phyloP scores from a whole-genome alignment of 1,284 basidiomycete genomes.

The Rhodotorula sp. region DNA sequence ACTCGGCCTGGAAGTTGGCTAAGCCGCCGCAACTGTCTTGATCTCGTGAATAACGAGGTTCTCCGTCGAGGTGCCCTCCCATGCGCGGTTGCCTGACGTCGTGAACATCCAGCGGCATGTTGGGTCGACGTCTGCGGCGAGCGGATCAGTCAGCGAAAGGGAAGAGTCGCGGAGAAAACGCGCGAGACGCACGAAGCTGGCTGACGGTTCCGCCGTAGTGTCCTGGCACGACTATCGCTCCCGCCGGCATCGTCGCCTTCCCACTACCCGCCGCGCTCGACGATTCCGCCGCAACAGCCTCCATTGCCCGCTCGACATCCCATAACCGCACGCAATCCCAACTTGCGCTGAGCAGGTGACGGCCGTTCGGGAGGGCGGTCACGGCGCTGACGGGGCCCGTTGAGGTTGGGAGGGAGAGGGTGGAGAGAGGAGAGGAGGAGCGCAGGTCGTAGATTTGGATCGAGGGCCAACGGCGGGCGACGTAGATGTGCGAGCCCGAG shows the following conservation, averaged over 20 bases:
- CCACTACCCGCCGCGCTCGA: conserved; percentile 56
- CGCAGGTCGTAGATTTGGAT: conserved; percentile 95
- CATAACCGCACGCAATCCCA: conserved; percentile 91
- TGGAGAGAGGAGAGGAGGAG: conserved; percentile 54
- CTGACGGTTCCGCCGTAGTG: conserved; percentile 92
- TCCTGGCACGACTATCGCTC: conserved; percentile 91
- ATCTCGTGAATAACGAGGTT: conserved; percentile 89
- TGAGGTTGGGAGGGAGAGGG: conserved; percentile 73
- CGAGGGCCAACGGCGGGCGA: conserved; percentile 83
- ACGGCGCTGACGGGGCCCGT: conserved; percentile 91
- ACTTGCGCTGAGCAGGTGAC: conserved; percentile 73
- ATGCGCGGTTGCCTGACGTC: conserved; percentile 90
- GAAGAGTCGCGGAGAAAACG: background rate
- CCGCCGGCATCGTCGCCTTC: conserved; percentile 57
- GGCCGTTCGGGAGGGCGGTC: conserved; percentile 81
- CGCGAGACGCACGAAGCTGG: conserved; percentile 54
- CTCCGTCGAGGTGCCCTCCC: conserved; percentile 84
- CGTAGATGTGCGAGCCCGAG: conserved; percentile 82
- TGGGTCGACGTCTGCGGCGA: conserved; percentile 72
- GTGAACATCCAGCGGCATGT: conserved; percentile 81
- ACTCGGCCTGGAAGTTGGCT: background rate
- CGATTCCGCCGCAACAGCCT: background rate
- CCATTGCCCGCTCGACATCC: conserved; percentile 56
- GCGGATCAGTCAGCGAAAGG: background rate
- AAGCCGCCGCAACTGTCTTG: conserved; percentile 13